These are phyloP conservation scores for Apodospora peruviana DNA, from an alignment of 495 filamentous ascomycete genomes.

Conservation along the genomic window DNA sequence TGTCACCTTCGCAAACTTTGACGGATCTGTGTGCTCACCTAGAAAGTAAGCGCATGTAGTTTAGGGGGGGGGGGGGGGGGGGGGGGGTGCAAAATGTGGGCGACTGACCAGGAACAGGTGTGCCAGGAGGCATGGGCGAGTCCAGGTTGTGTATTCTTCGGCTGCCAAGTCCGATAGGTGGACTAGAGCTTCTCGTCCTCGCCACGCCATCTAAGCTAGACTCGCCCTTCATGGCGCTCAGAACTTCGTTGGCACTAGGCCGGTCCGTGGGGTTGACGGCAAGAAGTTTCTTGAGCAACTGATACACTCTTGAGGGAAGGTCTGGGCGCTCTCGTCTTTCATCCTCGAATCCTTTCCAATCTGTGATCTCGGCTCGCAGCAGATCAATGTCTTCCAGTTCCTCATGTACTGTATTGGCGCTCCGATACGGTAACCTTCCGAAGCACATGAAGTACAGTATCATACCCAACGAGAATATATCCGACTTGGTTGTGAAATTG, in stretches of 20 bases:
- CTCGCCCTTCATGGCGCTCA: slow-evolving; percentile 74
- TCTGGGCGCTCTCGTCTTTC: slow-evolving; percentile 67
- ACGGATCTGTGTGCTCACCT: slow-evolving; percentile 25
- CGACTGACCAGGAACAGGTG: slow-evolving; percentile 36
- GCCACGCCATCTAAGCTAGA: slow-evolving; percentile 32
- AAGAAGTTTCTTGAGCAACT: slow-evolving; percentile 72
- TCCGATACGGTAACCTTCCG: slow-evolving; percentile 75
- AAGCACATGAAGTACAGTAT: slow-evolving; percentile 98
- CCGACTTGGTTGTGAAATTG: slow-evolving; percentile 92
- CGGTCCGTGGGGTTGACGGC: slow-evolving; percentile 70
- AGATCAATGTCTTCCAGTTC: slow-evolving; percentile 90
- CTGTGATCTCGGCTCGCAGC: slow-evolving; percentile 78
- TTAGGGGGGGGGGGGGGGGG: not conserved
- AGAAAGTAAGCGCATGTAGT: slow-evolving; percentile 1
- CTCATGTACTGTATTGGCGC: slow-evolving; percentile 79
- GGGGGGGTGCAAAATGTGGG: too few species aligned
- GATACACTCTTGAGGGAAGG: slow-evolving; percentile 80
- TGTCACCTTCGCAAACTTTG: slow-evolving; percentile 29
- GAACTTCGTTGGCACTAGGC: slow-evolving; percentile 81
- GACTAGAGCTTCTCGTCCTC: slow-evolving; percentile 27
- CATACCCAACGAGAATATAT: slow-evolving; percentile 96
- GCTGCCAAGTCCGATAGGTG: slow-evolving; percentile 35
- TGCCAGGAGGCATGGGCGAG: slow-evolving; percentile 43
- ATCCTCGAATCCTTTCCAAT: slow-evolving; percentile 83
- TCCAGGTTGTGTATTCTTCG: slow-evolving; percentile 53